These are phyloP conservation scores for Biancaea sappan DNA, from an alignment of 306 rosid genomes.

Conservation along the genomic window DNA sequence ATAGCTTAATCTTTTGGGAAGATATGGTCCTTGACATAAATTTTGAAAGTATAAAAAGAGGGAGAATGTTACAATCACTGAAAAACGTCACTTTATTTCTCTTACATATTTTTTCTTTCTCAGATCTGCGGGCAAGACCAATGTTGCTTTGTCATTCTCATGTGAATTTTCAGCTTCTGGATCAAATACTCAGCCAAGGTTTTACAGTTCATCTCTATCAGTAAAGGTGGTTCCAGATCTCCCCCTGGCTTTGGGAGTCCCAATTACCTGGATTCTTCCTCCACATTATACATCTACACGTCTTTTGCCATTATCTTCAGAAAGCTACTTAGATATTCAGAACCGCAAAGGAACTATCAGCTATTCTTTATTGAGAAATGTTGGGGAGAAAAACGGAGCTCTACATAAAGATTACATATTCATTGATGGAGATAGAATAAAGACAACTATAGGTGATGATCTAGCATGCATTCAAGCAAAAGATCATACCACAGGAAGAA, in stretches of 20 bases:
- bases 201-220: conserved; percentile 72
- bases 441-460: conserved; percentile 67
- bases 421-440: conserved; percentile 77
- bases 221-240: conserved; percentile 79
- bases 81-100: not conserved
- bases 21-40: not conserved
- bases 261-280: conserved; percentile 95
- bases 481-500: conserved; percentile 76
- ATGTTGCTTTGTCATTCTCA: conserved; percentile 65
- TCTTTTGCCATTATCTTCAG: conserved; percentile 68
- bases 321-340: conserved; percentile 56
- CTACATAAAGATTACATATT: conserved; percentile 65
- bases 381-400: conserved; percentile 55
- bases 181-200: conserved; percentile 47
- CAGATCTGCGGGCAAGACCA: conserved; percentile 91
- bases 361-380: conserved; percentile 65
- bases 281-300: conserved; percentile 75
- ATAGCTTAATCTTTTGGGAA: not conserved
- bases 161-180: conserved; percentile 66
- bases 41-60: not conserved
- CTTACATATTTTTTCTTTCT: conserved; percentile 8
- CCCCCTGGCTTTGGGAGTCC: conserved; percentile 86
- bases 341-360: conserved; percentile 62
- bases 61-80: not conserved
- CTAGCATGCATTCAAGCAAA: conserved; percentile 92